Evolutionary conservation across 352 stramenopile species (phyloP).

Genomic region (Pythium folliculosum): DNA sequence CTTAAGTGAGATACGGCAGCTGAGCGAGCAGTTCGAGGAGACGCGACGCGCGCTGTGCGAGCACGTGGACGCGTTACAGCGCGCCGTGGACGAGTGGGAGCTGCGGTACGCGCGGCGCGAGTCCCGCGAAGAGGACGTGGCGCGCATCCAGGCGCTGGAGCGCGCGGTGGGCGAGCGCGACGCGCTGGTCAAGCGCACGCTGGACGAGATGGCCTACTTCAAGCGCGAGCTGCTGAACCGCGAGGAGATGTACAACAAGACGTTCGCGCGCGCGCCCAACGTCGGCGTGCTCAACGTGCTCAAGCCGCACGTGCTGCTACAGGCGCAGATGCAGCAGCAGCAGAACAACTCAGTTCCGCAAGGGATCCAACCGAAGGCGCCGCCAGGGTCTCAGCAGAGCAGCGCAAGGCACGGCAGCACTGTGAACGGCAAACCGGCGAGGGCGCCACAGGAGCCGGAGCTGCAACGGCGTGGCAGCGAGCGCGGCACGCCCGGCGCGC

Average conservation of each 20-base stretch:
- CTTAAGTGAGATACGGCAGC: conserved; percentile 53
- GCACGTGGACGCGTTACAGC: conserved; percentile 49
- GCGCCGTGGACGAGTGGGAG: conserved; percentile 54
- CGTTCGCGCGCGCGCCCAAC: conserved; percentile 82
- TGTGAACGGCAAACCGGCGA: too few relatives aligned
- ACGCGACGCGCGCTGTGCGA: conserved; percentile 52
- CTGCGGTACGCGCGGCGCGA: conserved; percentile 59
- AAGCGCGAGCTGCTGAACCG: conserved; percentile 92
- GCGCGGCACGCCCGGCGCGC: conserved; percentile 25
- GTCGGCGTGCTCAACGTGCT: conserved; percentile 90
- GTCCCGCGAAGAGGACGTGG: conserved; percentile 77
- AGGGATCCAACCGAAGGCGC: background rate
- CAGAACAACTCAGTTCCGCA: too few relatives aligned
- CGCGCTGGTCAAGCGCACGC: conserved; percentile 55
- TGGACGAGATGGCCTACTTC: conserved; percentile 93
- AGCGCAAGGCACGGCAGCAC: too few relatives aligned
- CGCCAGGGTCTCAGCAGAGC: background rate
- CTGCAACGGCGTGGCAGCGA: conserved; percentile 55
- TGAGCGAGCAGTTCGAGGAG: conserved; percentile 79
- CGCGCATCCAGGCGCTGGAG: conserved; percentile 75
- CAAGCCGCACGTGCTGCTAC: conserved; percentile 68
- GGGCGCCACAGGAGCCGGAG: conserved; percentile 43
- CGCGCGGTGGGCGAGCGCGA: conserved; percentile 67
- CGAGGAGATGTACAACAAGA: conserved; percentile 95
- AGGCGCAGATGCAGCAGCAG: conserved; percentile 37